Percentiles rank a stretch among this genome's conserved stretches.
Evolutionary conservation across 495 filamentous ascomycete genomes (phyloP).

Genomic region (Penicillium parvum): DNA sequence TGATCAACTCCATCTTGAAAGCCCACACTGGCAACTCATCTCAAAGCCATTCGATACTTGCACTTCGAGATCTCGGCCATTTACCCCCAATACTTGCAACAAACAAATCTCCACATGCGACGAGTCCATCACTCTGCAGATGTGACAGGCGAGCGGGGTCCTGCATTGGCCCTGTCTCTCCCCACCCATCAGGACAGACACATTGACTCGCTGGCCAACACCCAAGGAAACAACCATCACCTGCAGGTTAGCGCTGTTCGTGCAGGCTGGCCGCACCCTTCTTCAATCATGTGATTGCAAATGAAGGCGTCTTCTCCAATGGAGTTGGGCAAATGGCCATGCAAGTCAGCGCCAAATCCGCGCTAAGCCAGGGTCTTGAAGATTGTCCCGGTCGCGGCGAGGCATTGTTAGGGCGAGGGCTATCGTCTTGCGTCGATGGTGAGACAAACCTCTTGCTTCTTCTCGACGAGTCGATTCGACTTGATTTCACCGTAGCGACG

Average conservation of each 20-base stretch:
- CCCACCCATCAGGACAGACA: constrained; percentile 1
- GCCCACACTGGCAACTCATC: too few species aligned
- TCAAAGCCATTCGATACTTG: too few species aligned
- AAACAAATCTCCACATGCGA: constrained; percentile 15
- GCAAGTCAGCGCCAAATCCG: constrained; percentile 12
- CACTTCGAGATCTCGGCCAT: constrained; percentile 15
- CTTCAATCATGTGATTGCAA: constrained; percentile 40
- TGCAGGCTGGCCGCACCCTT: constrained; percentile 37
- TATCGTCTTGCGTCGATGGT: constrained; percentile 20
- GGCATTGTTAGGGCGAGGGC: constrained; percentile 22
- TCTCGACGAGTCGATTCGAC: constrained; percentile 13
- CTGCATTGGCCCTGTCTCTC: constrained; percentile 15
- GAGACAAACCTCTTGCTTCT: constrained; percentile 25
- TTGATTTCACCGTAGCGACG: too few species aligned
- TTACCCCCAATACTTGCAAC: constrained; percentile 16
- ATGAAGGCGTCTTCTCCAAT: constrained; percentile 24
- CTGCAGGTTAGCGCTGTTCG: constrained; percentile 40
- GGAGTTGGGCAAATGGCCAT: constrained; percentile 14
- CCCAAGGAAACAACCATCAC: constrained; percentile 9
- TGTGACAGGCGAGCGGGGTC: constrained; percentile 27
- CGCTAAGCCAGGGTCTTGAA: constrained; percentile 22
- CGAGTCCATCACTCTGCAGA: constrained; percentile 27
- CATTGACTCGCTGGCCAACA: constrained; percentile 21
- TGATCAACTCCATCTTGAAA: too few species aligned
- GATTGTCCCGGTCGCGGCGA: constrained; percentile 25